Conservation (phyloP, 1,139 yeast species). For the Hansenula lynferdii region DNA sequence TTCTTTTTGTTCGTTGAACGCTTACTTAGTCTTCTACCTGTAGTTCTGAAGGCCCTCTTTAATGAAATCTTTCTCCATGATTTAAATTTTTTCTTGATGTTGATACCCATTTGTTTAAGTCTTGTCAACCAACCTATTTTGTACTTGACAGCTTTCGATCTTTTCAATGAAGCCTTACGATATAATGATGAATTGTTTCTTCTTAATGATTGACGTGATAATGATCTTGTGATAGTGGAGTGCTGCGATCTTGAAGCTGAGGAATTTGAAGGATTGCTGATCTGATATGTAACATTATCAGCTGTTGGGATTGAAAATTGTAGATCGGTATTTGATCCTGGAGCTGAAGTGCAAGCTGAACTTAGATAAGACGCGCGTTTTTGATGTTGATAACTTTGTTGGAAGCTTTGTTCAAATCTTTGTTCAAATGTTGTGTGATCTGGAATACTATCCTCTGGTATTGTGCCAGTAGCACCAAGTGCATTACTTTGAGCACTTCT, state of each 20-base stretch:
- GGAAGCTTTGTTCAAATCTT: too few species aligned
- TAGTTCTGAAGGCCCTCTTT: slow-evolving; percentile 10
- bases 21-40: not conserved
- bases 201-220: not conserved
- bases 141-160: slow-evolving; percentile 22
- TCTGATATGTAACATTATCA: slow-evolving; percentile 14
- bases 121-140: slow-evolving; percentile 22
- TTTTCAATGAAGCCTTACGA: slow-evolving; percentile 14
- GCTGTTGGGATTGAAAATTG: slow-evolving; percentile 14
- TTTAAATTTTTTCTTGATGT: slow-evolving; percentile 8
- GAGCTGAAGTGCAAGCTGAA: slow-evolving; percentile 1
- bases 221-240: not conserved
- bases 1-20: slow-evolving; percentile 5
- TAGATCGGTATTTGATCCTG: not conserved
- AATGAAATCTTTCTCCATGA: slow-evolving; percentile 18
- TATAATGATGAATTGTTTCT: slow-evolving; percentile 7
- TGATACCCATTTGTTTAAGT: slow-evolving; percentile 10
- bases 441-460: not conserved
- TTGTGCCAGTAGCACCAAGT: not conserved
- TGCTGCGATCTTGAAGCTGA: not conserved
- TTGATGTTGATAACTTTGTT: not conserved
- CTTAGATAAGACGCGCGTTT: not conserved
- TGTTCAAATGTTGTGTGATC: not conserved
- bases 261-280: slow-evolving; percentile 5
- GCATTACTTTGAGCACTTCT: not conserved